phyloP scores from a whole-genome alignment of 2,329 filamentous ascomycete species.

The Fusarium austroafricanum region DNA sequence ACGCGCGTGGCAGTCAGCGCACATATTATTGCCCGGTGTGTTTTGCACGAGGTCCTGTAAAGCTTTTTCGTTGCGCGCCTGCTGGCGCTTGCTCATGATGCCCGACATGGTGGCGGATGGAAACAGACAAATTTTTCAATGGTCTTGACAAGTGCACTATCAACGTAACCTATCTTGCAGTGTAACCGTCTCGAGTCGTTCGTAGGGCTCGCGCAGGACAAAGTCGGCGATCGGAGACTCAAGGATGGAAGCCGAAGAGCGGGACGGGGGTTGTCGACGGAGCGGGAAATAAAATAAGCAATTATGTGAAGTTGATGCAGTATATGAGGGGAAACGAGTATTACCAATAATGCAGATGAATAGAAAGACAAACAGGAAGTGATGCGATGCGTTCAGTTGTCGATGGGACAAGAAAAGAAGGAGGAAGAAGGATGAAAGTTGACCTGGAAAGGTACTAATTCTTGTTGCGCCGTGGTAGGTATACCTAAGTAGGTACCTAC shows the following conservation, averaged over 20 bases:
- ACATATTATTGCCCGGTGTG: constrained; percentile 88
- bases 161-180: constrained; percentile 17
- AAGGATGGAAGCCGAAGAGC: constrained; percentile 25
- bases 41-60: constrained; percentile 89
- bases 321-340: constrained; percentile 32
- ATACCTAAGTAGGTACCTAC: too few species aligned
- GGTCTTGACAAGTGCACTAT: constrained; percentile 12
- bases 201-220: constrained; percentile 31
- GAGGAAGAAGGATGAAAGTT: constrained; percentile 31
- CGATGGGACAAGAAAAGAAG: constrained; percentile 30
- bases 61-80: constrained; percentile 93
- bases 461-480: constrained; percentile 36
- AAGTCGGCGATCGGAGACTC: constrained; percentile 21
- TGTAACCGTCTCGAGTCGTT: constrained; percentile 40
- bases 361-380: constrained; percentile 33
- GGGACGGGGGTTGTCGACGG: constrained; percentile 24
- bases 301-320: constrained; percentile 19
- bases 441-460: constrained; percentile 24
- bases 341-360: constrained; percentile 27
- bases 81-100: constrained; percentile 91
- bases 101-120: constrained; percentile 68
- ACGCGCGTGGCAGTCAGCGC: constrained; percentile 90
- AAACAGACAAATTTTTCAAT: constrained; percentile 1
- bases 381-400: constrained; percentile 25
- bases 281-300: constrained; percentile 28